Base-by-base conservation (phyloP, 2,329 filamentous ascomycete genomes). In the Exophiala calicioides region DNA sequence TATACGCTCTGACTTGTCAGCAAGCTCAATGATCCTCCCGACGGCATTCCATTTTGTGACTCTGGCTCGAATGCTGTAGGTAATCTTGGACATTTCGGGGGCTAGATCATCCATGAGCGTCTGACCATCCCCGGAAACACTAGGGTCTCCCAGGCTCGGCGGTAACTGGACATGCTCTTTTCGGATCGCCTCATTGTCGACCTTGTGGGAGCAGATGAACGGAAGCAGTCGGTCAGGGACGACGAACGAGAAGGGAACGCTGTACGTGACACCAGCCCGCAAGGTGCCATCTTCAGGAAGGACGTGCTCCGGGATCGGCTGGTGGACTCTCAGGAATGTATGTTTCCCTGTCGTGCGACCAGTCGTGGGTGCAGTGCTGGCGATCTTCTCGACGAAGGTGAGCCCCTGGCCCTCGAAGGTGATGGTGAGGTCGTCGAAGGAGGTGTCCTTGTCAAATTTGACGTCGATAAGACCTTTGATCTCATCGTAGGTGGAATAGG, bases 171-270 rank as follows among this genome's bases (percentile, higher is more conserved):
- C 67, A 61, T 86, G 82, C 1, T 72, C 73, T 16, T 75, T 68
- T 43, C 74, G 71, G 42, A 85, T 68, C 27, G 77, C 70, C 19
- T 71, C 65, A 50, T 77, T 76, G 18, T 68, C 68, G 13, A 73
- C 70, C 29, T 61, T 57, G 64, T 85, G 82, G 13, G 67, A 68
- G 65, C 82, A 86, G 34, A 78, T 65, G 51, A 75, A 74, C 4
- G 80, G 80, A 0, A 86, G 73, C 3, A 86, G 66, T 13, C 75
- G 74, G 24, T 77, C 69, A 0, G 82, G 82, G 1, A 86, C 71
- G 44, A 80, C 79, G 58, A 86, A 86, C 19, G 74, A 75, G 61
- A 85, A 86, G 1, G 79, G 78, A 47, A 84, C 80, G 6, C 64
- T 71, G 62, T 85, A 84, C 8, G 67, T 71, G 50, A 68, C 70